Evolutionary conservation across 2,329 filamentous ascomycete genomes (phyloP).

Genomic region (Verticillium longisporum): DNA sequence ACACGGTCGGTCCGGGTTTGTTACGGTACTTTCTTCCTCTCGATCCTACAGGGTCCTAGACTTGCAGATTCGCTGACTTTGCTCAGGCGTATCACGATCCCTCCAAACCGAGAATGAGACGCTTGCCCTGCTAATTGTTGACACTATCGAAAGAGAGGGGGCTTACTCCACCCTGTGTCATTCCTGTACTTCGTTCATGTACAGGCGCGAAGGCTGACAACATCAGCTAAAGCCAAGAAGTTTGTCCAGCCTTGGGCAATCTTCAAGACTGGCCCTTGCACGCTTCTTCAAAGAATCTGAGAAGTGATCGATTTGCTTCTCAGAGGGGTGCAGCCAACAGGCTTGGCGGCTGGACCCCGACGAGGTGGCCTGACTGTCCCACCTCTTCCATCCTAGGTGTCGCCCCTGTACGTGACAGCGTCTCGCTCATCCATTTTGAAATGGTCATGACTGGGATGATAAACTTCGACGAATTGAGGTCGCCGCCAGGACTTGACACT

Average conservation of each 20-base stretch:
- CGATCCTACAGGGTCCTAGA: not conserved
- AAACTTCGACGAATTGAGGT: too few relatives aligned
- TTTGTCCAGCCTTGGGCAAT: not conserved
- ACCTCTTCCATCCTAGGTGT: not conserved
- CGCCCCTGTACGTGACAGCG: not conserved
- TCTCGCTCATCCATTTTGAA: not conserved
- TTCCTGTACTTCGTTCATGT: not conserved
- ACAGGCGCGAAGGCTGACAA: not conserved
- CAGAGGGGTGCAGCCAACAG: not conserved
- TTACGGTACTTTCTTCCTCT: not conserved
- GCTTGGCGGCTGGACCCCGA: not conserved
- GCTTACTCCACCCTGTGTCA: not conserved
- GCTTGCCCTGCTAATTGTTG: not conserved
- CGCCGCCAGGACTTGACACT: not conserved
- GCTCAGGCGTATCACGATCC: not conserved
- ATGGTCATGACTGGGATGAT: not conserved
- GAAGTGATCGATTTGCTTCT: not conserved
- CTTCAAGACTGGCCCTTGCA: not conserved
- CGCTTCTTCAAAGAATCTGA: not conserved
- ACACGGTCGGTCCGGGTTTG: constrained; percentile 52
- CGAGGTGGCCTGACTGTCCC: not conserved
- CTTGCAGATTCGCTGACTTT: not conserved
- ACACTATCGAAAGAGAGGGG: not conserved
- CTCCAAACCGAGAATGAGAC: not conserved
- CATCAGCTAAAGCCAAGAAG: not conserved